Conservation (phyloP, 768 basidiomycete species). For the Mycena maculata region DNA sequence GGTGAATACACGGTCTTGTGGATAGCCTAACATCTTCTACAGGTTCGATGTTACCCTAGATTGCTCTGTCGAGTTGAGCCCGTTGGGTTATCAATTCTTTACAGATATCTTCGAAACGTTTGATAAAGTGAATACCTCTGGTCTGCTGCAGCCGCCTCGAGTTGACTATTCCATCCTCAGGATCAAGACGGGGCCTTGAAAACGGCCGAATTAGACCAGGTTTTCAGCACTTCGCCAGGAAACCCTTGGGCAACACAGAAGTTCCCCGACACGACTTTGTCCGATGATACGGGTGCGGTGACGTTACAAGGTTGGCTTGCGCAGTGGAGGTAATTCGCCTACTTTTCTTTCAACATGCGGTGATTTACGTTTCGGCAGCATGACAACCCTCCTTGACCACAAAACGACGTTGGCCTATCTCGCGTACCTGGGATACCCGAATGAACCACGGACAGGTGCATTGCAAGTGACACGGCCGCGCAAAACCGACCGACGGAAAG, state of each 20-base stretch:
- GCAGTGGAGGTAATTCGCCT: conserved; percentile 85
- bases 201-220: conserved; percentile 80
- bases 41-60: conserved; percentile 95
- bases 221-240: conserved; percentile 95
- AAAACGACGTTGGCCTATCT: conserved; percentile 93
- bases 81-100: conserved; percentile 95
- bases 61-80: conserved; percentile 95
- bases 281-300: conserved; percentile 88
- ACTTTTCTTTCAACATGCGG: conserved; percentile 4
- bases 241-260: conserved; percentile 96
- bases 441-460: conserved; percentile 82
- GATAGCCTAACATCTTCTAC: conserved; percentile 26
- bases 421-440: conserved; percentile 93
- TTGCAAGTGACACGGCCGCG: conserved; percentile 87
- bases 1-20: conserved; percentile 40
- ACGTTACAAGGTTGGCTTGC: conserved; percentile 99
- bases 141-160: not conserved
- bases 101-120: conserved; percentile 96
- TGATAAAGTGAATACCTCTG: conserved; percentile 72
- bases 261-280: conserved; percentile 90
- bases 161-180: conserved; percentile 50
- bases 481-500: conserved; percentile 86
- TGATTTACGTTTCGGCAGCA: conserved; percentile 59
- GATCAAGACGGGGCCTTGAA: conserved; percentile 97
- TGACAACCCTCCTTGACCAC: conserved; percentile 97